Evolutionary conservation across 176 grass and related monocot genomes (phyloP).

Genomic region (Carex pumila): DNA sequence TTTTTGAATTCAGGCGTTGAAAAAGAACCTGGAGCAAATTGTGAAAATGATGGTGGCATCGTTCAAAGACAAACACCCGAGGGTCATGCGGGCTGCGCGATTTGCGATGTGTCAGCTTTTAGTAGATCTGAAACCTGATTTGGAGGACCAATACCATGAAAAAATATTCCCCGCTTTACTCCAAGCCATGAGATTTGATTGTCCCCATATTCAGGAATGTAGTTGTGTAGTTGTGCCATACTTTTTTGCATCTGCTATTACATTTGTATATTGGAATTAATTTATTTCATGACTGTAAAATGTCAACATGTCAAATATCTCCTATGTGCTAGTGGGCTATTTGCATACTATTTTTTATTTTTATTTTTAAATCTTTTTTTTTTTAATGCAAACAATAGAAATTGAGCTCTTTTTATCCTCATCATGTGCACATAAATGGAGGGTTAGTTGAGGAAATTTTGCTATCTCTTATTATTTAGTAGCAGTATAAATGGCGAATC

Average conservation of each 20-base stretch:
- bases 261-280: neutral
- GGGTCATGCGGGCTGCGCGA: no score
- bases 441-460: neutral
- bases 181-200: slow-evolving; percentile 72
- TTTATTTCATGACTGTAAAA: neutral
- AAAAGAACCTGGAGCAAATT: no score
- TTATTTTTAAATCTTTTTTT: no score
- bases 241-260: neutral
- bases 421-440: neutral
- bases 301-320: neutral
- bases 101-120: no score
- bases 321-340: neutral
- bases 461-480: neutral
- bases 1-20: no score
- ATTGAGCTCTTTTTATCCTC: neutral
- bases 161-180: slow-evolving; percentile 64
- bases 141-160: no score
- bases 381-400: neutral
- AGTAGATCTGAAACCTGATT: no score
- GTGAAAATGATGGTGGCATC: no score
- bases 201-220: slow-evolving; percentile 71
- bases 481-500: neutral
- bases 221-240: slow-evolving; percentile 6
- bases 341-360: no score
- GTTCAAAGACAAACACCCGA: no score